Evolutionary conservation across 164 flowering plant genomes (phyloP).

Genomic region (Magnolia sinica): DNA sequence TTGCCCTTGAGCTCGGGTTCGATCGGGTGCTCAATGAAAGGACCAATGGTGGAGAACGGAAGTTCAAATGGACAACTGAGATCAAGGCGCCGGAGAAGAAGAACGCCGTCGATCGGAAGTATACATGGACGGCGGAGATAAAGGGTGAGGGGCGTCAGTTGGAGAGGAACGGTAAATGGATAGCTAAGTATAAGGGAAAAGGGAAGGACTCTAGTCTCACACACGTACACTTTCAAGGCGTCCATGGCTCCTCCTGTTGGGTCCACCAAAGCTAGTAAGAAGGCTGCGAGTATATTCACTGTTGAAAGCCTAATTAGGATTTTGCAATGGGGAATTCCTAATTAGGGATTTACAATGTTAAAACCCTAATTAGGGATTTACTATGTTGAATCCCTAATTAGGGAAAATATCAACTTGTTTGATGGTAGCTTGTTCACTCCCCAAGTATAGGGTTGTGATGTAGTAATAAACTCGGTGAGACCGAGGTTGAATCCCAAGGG

Average conservation of each 20-base stretch:
- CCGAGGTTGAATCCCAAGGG: too few relatives aligned
- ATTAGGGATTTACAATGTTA: too few relatives aligned
- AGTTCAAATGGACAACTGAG: conserved; percentile 41
- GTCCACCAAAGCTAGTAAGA: conserved; percentile 3
- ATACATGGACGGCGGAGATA: conserved; percentile 60
- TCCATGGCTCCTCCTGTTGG: conserved; percentile 30
- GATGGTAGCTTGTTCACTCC: too few relatives aligned
- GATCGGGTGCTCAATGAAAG: conserved; percentile 21
- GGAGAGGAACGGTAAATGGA: conserved; percentile 63
- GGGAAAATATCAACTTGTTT: too few relatives aligned
- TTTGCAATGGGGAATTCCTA: too few relatives aligned
- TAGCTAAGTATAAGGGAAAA: conserved; percentile 53
- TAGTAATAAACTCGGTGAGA: too few relatives aligned
- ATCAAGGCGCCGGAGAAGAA: conserved; percentile 36
- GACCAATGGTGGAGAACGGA: conserved; percentile 17
- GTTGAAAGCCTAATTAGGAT: too few relatives aligned
- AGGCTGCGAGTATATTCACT: too few relatives aligned
- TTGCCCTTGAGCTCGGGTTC: conserved; percentile 44
- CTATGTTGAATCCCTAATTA: too few relatives aligned
- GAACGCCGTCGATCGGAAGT: conserved; percentile 49
- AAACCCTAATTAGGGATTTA: too few relatives aligned
- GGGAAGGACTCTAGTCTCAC: conserved; percentile 36
- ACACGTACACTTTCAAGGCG: conserved; percentile 50
- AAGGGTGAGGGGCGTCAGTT: conserved; percentile 28
- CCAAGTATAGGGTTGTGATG: too few relatives aligned